These are phyloP conservation scores for Mucor indicus DNA, from an alignment of 371 early-diverging fungal genomes.

Conservation along the genomic window DNA sequence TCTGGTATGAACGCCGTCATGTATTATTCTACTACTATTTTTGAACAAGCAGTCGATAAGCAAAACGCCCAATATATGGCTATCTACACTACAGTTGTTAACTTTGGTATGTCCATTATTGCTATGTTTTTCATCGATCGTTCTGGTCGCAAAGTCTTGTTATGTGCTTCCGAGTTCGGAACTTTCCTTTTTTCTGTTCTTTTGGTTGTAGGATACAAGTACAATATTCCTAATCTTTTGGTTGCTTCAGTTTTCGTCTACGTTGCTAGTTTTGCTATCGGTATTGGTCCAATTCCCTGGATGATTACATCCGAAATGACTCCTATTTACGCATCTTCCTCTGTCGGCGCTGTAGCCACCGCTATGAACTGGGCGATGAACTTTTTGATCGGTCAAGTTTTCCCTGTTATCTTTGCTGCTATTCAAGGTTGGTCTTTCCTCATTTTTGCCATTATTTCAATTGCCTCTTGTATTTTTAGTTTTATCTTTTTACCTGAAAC, in stretches of 20 bases:
- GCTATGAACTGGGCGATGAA: slow-evolving; percentile 64
- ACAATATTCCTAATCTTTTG: slow-evolving; percentile 47
- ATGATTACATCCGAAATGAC: slow-evolving; percentile 69
- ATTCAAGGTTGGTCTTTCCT: slow-evolving; percentile 69
- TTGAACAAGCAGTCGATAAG: slow-evolving; percentile 42
- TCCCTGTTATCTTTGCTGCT: slow-evolving; percentile 58
- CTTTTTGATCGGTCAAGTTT: slow-evolving; percentile 52
- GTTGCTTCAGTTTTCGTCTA: slow-evolving; percentile 70
- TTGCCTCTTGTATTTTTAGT: slow-evolving; percentile 25
- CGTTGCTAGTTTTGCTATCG: slow-evolving; percentile 79
- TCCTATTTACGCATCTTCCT: slow-evolving; percentile 60
- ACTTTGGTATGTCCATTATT: slow-evolving; percentile 54
- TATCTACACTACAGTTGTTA: slow-evolving; percentile 56
- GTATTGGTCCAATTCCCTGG: slow-evolving; percentile 83
- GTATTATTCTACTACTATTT: slow-evolving; percentile 74
- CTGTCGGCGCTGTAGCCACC: slow-evolving; percentile 50
- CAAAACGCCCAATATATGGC: slow-evolving; percentile 59
- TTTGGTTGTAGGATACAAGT: slow-evolving; percentile 56
- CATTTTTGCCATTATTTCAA: slow-evolving; percentile 45
- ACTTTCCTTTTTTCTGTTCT: slow-evolving; percentile 55
- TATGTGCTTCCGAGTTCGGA: slow-evolving; percentile 62
- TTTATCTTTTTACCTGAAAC: slow-evolving; percentile 55
- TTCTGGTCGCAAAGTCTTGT: slow-evolving; percentile 36
- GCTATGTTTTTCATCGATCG: slow-evolving; percentile 48
- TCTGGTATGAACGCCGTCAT: slow-evolving; percentile 86